Evolutionary conservation across 495 filamentous ascomycete genomes (phyloP).

Genomic region (Hypoxylon rickii): DNA sequence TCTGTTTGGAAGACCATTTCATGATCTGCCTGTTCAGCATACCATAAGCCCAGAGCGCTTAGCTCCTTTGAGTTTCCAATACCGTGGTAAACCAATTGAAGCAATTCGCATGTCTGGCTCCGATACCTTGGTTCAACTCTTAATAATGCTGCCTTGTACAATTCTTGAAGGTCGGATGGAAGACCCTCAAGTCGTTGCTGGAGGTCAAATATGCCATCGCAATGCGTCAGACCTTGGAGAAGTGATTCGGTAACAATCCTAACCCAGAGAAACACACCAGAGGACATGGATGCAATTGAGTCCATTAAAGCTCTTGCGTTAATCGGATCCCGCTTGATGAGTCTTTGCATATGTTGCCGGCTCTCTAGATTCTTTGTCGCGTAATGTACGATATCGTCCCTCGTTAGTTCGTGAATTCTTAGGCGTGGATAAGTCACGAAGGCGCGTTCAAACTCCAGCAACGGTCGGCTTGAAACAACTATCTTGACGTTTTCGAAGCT

Average conservation of each 20-base stretch:
- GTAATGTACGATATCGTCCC: conserved; percentile 2
- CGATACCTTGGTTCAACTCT: neutral
- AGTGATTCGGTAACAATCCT: conserved; percentile 32
- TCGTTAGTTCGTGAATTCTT: conserved; percentile 5
- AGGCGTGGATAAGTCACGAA: neutral
- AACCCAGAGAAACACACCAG: conserved; percentile 52
- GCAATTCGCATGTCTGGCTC: neutral
- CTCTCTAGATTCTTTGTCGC: neutral
- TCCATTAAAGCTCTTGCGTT: conserved; percentile 14
- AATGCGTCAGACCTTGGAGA: conserved; percentile 23
- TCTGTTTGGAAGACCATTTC: conserved; percentile 1
- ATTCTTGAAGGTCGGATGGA: conserved; percentile 23
- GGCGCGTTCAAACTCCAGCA: neutral
- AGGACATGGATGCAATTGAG: conserved; percentile 34
- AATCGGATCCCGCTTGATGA: neutral
- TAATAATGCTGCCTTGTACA: conserved; percentile 15
- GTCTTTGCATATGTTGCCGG: neutral
- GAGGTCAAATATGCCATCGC: conserved; percentile 22
- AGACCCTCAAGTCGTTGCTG: conserved; percentile 11
- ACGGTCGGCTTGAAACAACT: conserved; percentile 2
- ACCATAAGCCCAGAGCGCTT: neutral
- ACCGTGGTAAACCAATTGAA: neutral
- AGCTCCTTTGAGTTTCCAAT: neutral
- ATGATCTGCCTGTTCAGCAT: neutral
- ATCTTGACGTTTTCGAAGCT: conserved; percentile 6